phyloP scores from a whole-genome alignment of 768 basidiomycete genomes.

The Austroboletus eburneus region DNA sequence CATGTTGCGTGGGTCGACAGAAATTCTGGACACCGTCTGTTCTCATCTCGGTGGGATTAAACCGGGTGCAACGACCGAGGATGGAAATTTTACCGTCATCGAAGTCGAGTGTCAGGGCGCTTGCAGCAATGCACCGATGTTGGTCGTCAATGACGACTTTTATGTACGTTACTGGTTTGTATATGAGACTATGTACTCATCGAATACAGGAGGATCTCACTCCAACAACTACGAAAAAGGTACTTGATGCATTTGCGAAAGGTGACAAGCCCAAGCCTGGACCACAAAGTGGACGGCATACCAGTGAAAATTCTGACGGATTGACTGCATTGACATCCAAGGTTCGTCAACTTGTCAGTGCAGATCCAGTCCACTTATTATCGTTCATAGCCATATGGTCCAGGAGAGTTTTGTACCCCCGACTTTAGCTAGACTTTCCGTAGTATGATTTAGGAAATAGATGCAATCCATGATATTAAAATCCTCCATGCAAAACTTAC shows the following conservation, averaged over 20 bases:
- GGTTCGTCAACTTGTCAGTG: conserved; percentile 38
- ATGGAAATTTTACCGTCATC: conserved; percentile 95
- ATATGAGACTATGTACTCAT: conserved; percentile 6
- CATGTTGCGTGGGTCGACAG: conserved; percentile 89
- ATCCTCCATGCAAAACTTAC: background rate
- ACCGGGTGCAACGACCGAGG: conserved; percentile 89
- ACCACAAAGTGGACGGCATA: conserved; percentile 81
- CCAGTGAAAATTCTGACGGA: conserved; percentile 92
- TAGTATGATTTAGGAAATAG: background rate
- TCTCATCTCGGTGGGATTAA: conserved; percentile 78
- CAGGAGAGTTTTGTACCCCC: conserved; percentile 81
- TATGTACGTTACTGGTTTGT: conserved; percentile 55
- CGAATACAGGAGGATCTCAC: conserved; percentile 75
- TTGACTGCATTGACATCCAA: conserved; percentile 75
- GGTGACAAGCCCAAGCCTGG: conserved; percentile 91
- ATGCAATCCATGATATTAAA: conserved; percentile 1
- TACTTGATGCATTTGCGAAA: conserved; percentile 74
- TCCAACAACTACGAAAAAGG: conserved; percentile 66
- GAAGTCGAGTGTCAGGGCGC: conserved; percentile 99
- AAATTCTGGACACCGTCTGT: conserved; percentile 83
- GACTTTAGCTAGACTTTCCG: conserved; percentile 66
- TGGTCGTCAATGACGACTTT: conserved; percentile 94
- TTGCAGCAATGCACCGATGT: conserved; percentile 97
- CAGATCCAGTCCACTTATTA: conserved; percentile 4
- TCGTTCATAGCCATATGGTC: conserved; percentile 76